A percentile compares a stretch with the other conserved stretches of the same genome.
These are phyloP conservation scores for Trichocomaceae sp. DNA, from an alignment of 2,329 filamentous ascomycete genomes.

Conservation along the genomic window DNA sequence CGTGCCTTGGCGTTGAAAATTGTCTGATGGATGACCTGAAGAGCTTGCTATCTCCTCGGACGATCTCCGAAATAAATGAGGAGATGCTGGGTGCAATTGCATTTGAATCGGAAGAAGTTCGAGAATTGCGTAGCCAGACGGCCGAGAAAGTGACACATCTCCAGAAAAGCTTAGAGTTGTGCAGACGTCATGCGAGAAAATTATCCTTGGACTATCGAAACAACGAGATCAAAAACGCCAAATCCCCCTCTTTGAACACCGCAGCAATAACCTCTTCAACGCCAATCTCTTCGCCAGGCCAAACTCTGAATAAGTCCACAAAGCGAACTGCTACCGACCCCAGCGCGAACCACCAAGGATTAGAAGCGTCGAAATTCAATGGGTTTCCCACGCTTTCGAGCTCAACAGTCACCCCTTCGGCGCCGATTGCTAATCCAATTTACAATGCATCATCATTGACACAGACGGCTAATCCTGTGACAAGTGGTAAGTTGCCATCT, in stretches of 20 bases:
- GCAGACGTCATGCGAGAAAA: slow-evolving; percentile 10
- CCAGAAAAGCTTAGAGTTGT: slow-evolving; percentile 11
- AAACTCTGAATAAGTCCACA: no score
- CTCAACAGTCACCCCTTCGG: no score
- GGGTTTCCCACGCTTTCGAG: no score
- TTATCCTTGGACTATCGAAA: neutral
- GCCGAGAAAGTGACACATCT: slow-evolving; percentile 9
- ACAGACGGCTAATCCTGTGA: no score
- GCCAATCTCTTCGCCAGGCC: no score
- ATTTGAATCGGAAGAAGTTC: slow-evolving; percentile 19
- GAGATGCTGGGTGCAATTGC: slow-evolving; percentile 21
- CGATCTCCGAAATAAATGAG: slow-evolving; percentile 27
- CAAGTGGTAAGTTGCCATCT: no score
- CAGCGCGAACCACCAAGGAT: no score
- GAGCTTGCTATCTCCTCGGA: slow-evolving; percentile 27
- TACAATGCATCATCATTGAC: no score
- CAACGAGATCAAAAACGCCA: neutral
- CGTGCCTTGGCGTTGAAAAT: slow-evolving; percentile 32
- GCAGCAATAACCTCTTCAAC: neutral
- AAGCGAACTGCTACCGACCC: no score
- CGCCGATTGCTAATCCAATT: no score
- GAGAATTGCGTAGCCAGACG: slow-evolving; percentile 10
- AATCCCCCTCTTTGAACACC: neutral
- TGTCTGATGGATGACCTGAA: slow-evolving; percentile 32
- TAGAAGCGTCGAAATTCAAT: no score